A percentile compares a stretch with the other conserved stretches of the same genome.
phyloP scores from a whole-genome alignment of 805 yeast species.

The Danielozyma ontarioensis region DNA sequence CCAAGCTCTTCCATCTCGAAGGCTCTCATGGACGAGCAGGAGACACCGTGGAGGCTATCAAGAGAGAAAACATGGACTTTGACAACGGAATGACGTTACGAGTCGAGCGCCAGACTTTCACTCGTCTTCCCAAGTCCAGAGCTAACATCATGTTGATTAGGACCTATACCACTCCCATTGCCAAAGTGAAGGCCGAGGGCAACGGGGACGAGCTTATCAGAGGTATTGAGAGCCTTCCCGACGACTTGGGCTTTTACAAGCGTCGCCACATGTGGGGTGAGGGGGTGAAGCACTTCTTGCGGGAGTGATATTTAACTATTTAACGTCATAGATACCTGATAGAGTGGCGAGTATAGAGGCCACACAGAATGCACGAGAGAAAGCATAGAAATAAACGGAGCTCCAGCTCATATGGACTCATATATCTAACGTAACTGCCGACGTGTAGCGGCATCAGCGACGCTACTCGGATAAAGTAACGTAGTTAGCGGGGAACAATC shows the following conservation, averaged over 20 bases:
- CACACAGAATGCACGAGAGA: no score
- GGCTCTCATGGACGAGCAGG: constrained; percentile 30
- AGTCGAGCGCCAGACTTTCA: constrained; percentile 32
- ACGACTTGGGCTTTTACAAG: constrained; percentile 34
- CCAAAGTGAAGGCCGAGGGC: constrained; percentile 26
- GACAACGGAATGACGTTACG: constrained; percentile 28
- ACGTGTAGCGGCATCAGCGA: no score
- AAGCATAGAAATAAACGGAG: no score
- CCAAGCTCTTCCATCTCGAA: constrained; percentile 22
- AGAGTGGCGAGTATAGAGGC: no score
- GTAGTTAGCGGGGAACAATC: constrained; percentile 89
- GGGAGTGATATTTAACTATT: constrained; percentile 5
- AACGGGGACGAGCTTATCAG: constrained; percentile 21
- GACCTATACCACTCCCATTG: constrained; percentile 31
- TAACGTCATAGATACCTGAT: no score
- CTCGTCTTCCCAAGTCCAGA: constrained; percentile 29
- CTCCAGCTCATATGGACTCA: no score
- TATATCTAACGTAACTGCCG: no score
- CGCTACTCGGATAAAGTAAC: constrained; percentile 40
- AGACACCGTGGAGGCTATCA: constrained; percentile 16
- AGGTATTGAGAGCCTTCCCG: constrained; percentile 35
- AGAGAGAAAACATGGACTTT: constrained; percentile 27
- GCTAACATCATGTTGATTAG: constrained; percentile 34
- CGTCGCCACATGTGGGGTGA: constrained; percentile 34
- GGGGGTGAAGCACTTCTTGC: constrained; percentile 28